Base-by-base conservation (phyloP, 176 grass and related monocot genomes). In the Eleusine indica region DNA sequence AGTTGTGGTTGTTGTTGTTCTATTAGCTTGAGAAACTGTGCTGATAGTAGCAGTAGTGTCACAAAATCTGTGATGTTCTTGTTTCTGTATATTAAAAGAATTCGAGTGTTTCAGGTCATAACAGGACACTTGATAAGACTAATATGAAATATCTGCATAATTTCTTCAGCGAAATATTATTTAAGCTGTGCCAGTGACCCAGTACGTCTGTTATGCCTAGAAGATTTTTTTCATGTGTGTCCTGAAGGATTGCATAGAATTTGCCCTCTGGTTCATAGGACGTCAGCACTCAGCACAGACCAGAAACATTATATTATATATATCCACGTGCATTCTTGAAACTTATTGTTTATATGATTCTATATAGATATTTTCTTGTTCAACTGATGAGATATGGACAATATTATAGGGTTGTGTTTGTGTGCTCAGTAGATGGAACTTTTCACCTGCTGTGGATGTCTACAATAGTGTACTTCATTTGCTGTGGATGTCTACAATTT, bases 111-210 rank as follows among this genome's bases (percentile, higher is more conserved):
- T 68, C 63, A 29, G 9, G 5, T 53, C 3, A 19, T 17, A 19
- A 56, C 17, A 56, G 5, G 5, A 56, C 0, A 19, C 18, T 48
- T 15, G 10, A 25, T 64, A 64, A 72, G 66, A 78, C 58, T 40
- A 8, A 18, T 53, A 16, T 19, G 29, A 51, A 49, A 14, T 47
- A 14, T 35, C 62, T 32, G 37, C 53, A 41, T 32, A 77, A n/a
- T 70, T 77, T 39, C 46, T 56, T 1, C 13, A 49, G 12, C 3
- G 25, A 83, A 66, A 64, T 88, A 57, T 43, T 54, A 66, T 65
- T 29, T 52, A 42, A 44, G 57, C 28, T 44, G 2, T 71, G 13
- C 1, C 0, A 69, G 14, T 14, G 5, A 46, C 44, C 44, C 6
- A 46, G 44, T 46, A 35, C 32, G 7, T 52, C 49, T 16, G 13